Evolutionary conservation across 139 green algal species (phyloP).

Genomic region (Tetradesmus obliquus): DNA sequence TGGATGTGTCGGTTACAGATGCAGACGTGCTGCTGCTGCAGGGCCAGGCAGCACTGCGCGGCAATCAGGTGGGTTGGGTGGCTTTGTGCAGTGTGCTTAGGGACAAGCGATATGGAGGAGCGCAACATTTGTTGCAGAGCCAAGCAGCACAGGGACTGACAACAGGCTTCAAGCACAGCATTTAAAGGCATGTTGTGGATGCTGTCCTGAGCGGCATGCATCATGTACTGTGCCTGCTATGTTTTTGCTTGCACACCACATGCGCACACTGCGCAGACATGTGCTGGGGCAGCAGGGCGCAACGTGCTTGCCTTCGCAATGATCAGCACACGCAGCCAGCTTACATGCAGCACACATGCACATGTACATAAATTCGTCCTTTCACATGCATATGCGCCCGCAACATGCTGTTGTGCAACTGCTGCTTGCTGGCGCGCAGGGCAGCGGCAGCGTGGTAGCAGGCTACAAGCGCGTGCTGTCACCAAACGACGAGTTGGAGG

Average conservation of each 20-base stretch:
- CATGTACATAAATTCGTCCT: too few relatives aligned
- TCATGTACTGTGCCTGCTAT: too few relatives aligned
- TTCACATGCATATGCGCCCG: background rate
- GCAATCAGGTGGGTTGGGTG: background rate
- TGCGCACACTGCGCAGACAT: background rate
- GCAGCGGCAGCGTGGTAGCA: conserved; percentile 57
- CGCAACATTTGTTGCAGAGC: background rate
- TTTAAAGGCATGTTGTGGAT: too few relatives aligned
- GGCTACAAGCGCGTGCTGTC: conserved; percentile 60
- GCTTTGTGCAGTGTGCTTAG: background rate
- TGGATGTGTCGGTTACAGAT: conserved; percentile 36
- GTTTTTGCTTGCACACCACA: too few relatives aligned
- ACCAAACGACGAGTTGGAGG: conserved; percentile 34
- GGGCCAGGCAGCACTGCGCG: conserved; percentile 35
- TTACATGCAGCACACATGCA: background rate
- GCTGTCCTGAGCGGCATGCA: too few relatives aligned
- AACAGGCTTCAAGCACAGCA: too few relatives aligned
- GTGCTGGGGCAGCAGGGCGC: background rate
- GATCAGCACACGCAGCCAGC: too few relatives aligned
- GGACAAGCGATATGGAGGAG: background rate
- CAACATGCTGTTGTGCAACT: background rate
- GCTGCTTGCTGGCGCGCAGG: background rate
- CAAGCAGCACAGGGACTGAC: background rate
- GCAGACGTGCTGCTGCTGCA: conserved; percentile 26
- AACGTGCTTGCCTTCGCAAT: background rate